These are phyloP conservation scores for Colletotrichum camelliae DNA, from an alignment of 2,329 filamentous ascomycete genomes.

Conservation along the genomic window DNA sequence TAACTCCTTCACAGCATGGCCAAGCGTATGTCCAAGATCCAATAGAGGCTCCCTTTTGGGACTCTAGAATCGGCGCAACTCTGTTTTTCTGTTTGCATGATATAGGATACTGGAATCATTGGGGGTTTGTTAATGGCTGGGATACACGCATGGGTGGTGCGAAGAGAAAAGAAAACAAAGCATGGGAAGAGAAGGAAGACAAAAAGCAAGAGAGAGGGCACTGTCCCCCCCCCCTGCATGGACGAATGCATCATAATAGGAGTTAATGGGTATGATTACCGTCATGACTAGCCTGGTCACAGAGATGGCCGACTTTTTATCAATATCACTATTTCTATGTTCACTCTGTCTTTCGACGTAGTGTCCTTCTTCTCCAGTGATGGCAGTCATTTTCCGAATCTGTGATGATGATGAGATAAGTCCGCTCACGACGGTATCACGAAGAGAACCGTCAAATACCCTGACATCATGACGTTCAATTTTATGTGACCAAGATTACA, in stretches of 20 bases:
- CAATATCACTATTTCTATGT: neutral
- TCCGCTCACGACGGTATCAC: neutral
- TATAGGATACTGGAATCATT: neutral
- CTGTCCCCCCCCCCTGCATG: neutral
- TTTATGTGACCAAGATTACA: neutral
- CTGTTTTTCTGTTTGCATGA: neutral
- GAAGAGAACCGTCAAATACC: neutral
- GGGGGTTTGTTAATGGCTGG: neutral
- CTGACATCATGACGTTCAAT: neutral
- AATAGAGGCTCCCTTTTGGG: neutral
- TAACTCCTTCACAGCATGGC: slow-evolving; percentile 61
- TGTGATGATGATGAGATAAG: neutral
- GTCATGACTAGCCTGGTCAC: slow-evolving; percentile 4
- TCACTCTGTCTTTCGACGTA: neutral
- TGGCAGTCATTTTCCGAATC: neutral
- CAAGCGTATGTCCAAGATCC: slow-evolving; percentile 62
- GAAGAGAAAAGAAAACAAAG: neutral
- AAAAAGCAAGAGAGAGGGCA: neutral
- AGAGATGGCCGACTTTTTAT: neutral
- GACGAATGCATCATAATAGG: slow-evolving; percentile 11
- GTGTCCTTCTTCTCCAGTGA: neutral
- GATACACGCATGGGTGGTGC: slow-evolving; percentile 10
- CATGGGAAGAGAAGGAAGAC: neutral
- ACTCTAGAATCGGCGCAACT: neutral
- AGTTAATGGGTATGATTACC: slow-evolving; percentile 10